These are phyloP conservation scores for Blastobotrys buckinghamii DNA, from an alignment of 1,139 yeast genomes.

Conservation along the genomic window DNA sequence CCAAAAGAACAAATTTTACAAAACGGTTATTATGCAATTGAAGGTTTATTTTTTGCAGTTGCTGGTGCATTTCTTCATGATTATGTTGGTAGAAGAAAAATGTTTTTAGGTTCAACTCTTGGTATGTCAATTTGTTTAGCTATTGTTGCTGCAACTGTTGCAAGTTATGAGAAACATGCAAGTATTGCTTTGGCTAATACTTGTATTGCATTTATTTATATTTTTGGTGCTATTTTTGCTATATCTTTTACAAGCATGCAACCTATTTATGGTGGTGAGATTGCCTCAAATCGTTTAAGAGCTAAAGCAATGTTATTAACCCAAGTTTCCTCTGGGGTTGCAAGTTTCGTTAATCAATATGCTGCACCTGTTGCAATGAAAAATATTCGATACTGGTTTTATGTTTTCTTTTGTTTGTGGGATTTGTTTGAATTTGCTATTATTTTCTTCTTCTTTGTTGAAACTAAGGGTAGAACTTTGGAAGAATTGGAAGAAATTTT, in stretches of 20 bases:
- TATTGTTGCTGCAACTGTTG: conserved; percentile 19
- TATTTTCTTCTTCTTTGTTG: conserved; percentile 48
- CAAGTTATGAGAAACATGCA: conserved; percentile 11
- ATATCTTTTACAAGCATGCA: conserved; percentile 24
- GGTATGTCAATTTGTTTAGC: conserved; percentile 18
- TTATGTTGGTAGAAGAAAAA: conserved; percentile 18
- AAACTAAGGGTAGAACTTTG: conserved; percentile 52
- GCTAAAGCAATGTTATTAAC: conserved; percentile 26
- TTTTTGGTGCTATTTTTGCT: conserved; percentile 18
- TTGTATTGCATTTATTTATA: conserved; percentile 18
- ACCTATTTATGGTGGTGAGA: conserved; percentile 33
- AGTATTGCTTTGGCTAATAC: conserved; percentile 14
- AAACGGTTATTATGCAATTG: conserved; percentile 14
- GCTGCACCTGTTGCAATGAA: conserved; percentile 54
- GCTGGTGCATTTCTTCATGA: conserved; percentile 17
- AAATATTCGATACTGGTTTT: conserved; percentile 51
- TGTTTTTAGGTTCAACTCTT: conserved; percentile 14
- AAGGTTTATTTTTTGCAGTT: conserved; percentile 13
- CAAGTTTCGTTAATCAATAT: conserved; percentile 39
- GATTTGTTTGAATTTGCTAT: conserved; percentile 18
- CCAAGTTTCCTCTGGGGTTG: conserved; percentile 13
- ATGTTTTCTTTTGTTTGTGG: conserved; percentile 40
- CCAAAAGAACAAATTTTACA: conserved; percentile 13
- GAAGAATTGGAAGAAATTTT: conserved; percentile 57
- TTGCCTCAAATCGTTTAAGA: conserved; percentile 33